A percentile compares a stretch with the other conserved stretches of the same genome.
Conservation (phyloP, 345 rosid species). For the Noccaea bulbosa region DNA sequence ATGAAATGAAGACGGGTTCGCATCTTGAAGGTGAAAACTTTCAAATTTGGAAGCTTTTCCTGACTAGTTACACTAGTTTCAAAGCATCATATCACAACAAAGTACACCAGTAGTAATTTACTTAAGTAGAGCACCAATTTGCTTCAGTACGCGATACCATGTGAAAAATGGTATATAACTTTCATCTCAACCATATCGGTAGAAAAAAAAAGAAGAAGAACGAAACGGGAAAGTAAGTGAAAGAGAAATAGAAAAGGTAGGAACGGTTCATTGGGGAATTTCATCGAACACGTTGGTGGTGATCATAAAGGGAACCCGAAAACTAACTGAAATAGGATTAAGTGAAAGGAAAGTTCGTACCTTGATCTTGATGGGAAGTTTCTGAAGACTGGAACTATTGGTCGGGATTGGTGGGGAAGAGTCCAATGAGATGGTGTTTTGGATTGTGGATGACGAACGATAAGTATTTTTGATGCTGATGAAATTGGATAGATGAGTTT, state of each 20-base stretch:
- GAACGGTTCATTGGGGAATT: constrained; percentile 45
- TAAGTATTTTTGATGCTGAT: constrained; percentile 25
- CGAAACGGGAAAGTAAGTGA: not conserved
- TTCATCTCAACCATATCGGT: not conserved
- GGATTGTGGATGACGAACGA: constrained; percentile 21
- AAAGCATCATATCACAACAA: constrained; percentile 8
- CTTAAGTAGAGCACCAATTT: not conserved
- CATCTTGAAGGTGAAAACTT: not conserved
- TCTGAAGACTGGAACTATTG: constrained; percentile 27
- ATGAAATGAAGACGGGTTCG: not conserved
- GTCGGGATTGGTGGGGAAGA: constrained; percentile 42
- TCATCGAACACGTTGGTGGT: constrained; percentile 53
- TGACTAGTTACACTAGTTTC: not conserved
- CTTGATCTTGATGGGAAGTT: constrained; percentile 52
- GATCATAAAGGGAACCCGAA: not conserved
- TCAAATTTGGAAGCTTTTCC: not conserved
- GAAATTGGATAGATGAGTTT: constrained; percentile 61
- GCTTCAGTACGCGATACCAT: not conserved
- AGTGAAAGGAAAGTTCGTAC: constrained; percentile 31
- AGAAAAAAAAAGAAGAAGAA: too few relatives aligned
- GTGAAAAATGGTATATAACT: not conserved
- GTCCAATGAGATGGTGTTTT: constrained; percentile 49
- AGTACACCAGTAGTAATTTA: not conserved
- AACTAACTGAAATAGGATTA: not conserved
- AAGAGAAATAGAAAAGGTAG: not conserved